Evolutionary conservation across 345 rosid genomes (phyloP).

Genomic region (Populus pruinosa): DNA sequence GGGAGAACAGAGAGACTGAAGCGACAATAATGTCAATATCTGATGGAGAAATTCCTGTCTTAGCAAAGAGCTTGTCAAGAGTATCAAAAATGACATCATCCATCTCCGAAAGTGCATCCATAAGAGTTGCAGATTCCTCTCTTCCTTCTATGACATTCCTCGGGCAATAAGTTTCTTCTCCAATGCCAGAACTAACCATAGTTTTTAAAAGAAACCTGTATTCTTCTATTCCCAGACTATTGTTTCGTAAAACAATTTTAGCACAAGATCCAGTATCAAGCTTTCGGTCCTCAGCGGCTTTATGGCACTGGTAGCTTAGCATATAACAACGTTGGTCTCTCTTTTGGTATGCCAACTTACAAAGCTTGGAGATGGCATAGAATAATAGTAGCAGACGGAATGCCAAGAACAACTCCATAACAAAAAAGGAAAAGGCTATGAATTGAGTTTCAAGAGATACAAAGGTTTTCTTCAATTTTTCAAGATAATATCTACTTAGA

Average conservation of each 20-base stretch:
- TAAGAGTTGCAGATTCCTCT: constrained; percentile 8
- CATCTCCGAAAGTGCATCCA: constrained; percentile 17
- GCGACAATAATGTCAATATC: constrained; percentile 29
- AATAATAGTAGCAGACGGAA: neutral
- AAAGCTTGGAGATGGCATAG: neutral
- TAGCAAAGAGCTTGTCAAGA: constrained; percentile 23
- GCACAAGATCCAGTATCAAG: constrained; percentile 12
- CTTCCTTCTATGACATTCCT: constrained; percentile 25
- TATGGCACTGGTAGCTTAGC: constrained; percentile 21
- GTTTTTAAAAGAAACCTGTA: constrained; percentile 18
- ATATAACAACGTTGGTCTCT: constrained; percentile 15
- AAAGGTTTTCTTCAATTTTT: neutral
- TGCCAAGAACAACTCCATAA: constrained; percentile 1
- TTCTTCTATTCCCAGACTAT: constrained; percentile 10
- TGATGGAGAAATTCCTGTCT: constrained; percentile 16
- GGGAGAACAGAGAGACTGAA: constrained; percentile 19
- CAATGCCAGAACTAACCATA: constrained; percentile 20
- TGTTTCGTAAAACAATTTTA: constrained; percentile 5
- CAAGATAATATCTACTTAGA: neutral
- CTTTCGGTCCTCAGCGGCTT: constrained; percentile 9
- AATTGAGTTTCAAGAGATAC: neutral
- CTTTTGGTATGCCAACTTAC: neutral
- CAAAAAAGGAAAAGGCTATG: neutral
- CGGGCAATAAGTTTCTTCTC: constrained; percentile 22
- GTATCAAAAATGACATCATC: constrained; percentile 16